A percentile compares a stretch with the other conserved stretches of the same genome.
These are phyloP conservation scores for Gloeopeniophorella convolvens DNA, from an alignment of 768 basidiomycete genomes.

Conservation along the genomic window DNA sequence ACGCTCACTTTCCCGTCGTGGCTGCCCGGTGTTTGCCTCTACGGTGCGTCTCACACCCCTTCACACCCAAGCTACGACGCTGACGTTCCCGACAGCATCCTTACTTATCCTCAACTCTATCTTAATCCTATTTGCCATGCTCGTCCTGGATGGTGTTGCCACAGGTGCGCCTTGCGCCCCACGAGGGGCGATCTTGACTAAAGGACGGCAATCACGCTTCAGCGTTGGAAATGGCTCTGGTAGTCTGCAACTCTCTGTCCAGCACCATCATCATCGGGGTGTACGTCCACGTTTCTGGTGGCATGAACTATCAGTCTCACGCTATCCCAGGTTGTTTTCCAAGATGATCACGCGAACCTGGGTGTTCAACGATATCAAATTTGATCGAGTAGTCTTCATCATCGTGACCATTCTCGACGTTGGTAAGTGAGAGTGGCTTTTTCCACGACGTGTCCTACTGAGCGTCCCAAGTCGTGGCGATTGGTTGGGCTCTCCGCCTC, in stretches of 20 bases:
- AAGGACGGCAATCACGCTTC: no score
- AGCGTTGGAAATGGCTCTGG: slow-evolving; percentile 3
- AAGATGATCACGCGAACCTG: slow-evolving; percentile 1
- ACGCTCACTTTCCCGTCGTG: neutral
- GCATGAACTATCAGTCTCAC: neutral
- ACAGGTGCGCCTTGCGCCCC: slow-evolving; percentile 7
- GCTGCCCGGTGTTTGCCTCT: neutral
- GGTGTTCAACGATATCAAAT: slow-evolving; percentile 4
- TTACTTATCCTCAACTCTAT: slow-evolving; percentile 9
- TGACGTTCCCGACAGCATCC: neutral
- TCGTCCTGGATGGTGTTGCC: neutral
- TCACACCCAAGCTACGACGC: no score
- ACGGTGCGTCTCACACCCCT: slow-evolving; percentile 1
- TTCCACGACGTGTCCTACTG: neutral
- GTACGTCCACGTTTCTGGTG: neutral
- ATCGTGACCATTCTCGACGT: slow-evolving; percentile 1
- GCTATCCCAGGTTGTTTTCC: neutral
- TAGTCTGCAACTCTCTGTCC: neutral
- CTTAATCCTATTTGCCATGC: neutral
- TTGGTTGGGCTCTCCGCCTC: slow-evolving; percentile 6
- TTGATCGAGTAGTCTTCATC: neutral
- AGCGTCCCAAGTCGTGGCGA: neutral
- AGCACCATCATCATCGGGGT: neutral
- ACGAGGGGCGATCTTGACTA: no score
- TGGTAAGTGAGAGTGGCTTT: neutral